Conservation (phyloP, 73 alveolate species). For the Paramecium sonneborni region DNA sequence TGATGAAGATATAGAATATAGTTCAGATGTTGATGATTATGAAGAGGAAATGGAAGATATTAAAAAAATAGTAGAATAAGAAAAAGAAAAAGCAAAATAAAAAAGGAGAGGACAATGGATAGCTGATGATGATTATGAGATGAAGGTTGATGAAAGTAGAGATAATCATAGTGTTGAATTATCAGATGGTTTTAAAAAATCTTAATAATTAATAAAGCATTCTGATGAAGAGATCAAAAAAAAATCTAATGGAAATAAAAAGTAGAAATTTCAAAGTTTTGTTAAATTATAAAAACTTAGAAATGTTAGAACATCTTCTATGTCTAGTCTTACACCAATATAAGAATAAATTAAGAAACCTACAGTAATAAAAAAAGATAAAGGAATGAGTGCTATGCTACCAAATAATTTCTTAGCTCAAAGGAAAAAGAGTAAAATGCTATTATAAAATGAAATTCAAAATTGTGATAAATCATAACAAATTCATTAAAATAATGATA, state of each 20-base stretch:
- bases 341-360: neutral
- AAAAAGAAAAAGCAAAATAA: slow-evolving; percentile 4
- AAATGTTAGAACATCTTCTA: slow-evolving; percentile 31
- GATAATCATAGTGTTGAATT: neutral
- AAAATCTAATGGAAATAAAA: neutral
- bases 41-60: slow-evolving; percentile 27
- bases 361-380: neutral
- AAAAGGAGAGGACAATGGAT: neutral
- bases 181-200: neutral
- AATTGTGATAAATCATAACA: neutral
- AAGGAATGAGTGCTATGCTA: neutral
- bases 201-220: neutral
- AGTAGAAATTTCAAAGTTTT: neutral
- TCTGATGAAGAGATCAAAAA: neutral
- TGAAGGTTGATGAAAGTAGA: neutral
- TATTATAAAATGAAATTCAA: neutral
- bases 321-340: neutral
- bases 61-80: slow-evolving; percentile 24
- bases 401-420: neutral
- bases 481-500: neutral
- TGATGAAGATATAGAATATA: slow-evolving; percentile 35
- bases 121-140: neutral
- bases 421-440: neutral
- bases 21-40: slow-evolving; percentile 48
- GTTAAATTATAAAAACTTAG: neutral